Base-by-base conservation (phyloP, 1,284 basidiomycete species). In the Cryptococcus sp. region DNA sequence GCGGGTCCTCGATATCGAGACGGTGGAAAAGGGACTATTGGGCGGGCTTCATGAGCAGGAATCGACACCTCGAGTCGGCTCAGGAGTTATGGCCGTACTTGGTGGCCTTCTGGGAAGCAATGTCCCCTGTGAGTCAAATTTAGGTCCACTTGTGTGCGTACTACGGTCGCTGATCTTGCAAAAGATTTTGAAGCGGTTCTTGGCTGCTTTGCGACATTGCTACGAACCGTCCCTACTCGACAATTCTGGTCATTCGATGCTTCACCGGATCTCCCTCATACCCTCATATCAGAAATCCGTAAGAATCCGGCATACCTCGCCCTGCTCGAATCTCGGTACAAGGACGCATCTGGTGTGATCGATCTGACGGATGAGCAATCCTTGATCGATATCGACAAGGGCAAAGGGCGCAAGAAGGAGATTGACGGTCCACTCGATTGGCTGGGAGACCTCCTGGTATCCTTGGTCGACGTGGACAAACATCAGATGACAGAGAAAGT, bases 261-360 rank as follows among this genome's bases (percentile, higher is more conserved):
- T 3, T 76, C 77, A 0, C 67, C 76, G 3, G 76, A 79, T 39
- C 67, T 76, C 10, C 87, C 91, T 1, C 84, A 87, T 62, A 82
- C 88, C 42, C 82, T 91, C 1, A 88, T 93, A 68, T 89, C 88
- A 65, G 84, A 87, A n/a, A 84, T 93, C 69, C 90, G 88, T 74
- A 87, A 89, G 68, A 93, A 92, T 70, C 72, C 82, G 1, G 82
- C 84, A 1, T 90, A 87, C 68, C 73, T 81, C 41, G 73, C 81
- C 19, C 71, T 86, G 23, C 69, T 91, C 6, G 79, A 81, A 49
- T 0, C 50, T 48, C 22, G 49, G 45, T 56, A 60, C 60, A 44
- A 17, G 42, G 39, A 40, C 40, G 25, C 40, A 11, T 25, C 6
- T 23, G 40, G n/a, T 2, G 27, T 19, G 13, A 16, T 31, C 5